Percentiles rank a stretch among this genome's conserved stretches.
phyloP scores from a whole-genome alignment of 768 basidiomycete species.

The Pholiota microspora region DNA sequence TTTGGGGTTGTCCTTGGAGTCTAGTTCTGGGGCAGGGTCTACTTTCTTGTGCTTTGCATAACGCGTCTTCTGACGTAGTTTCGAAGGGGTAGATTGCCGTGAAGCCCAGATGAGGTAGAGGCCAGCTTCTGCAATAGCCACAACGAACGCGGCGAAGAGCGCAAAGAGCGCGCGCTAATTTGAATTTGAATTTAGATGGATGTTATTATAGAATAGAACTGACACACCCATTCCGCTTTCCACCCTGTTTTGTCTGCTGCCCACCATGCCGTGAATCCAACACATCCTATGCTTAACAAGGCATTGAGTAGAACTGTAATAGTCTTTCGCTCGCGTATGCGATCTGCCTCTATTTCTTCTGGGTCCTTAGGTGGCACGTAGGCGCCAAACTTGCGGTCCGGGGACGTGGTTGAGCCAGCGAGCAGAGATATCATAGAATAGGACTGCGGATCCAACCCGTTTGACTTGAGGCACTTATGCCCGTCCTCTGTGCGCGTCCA shows the following conservation, averaged over 20 bases:
- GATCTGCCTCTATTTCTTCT: slow-evolving; percentile 44
- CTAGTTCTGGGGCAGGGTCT: slow-evolving; percentile 20
- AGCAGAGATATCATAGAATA: slow-evolving; percentile 76
- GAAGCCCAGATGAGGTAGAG: slow-evolving; percentile 76
- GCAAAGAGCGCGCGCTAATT: slow-evolving; percentile 60
- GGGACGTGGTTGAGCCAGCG: slow-evolving; percentile 77
- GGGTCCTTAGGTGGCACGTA: slow-evolving; percentile 45
- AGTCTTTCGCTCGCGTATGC: slow-evolving; percentile 55
- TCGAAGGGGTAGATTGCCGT: slow-evolving; percentile 28
- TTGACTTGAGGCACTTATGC: slow-evolving; percentile 30
- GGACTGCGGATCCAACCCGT: slow-evolving; percentile 45
- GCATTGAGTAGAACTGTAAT: slow-evolving; percentile 73
- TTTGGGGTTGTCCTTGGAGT: slow-evolving; percentile 6
- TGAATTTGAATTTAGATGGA: slow-evolving; percentile 9
- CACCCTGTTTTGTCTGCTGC: slow-evolving; percentile 62
- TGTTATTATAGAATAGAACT: background rate
- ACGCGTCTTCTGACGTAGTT: slow-evolving; percentile 18
- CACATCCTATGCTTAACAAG: slow-evolving; percentile 63
- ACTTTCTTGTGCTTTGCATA: slow-evolving; percentile 35
- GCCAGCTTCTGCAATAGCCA: slow-evolving; percentile 67
- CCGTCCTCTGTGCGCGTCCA: slow-evolving; percentile 66
- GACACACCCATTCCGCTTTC: slow-evolving; percentile 74
- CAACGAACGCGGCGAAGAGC: slow-evolving; percentile 57
- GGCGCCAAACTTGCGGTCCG: slow-evolving; percentile 64
- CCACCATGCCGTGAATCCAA: slow-evolving; percentile 72